Percentiles rank a stretch among this genome's conserved stretches.
Evolutionary conservation across 805 yeast species (phyloP).

Genomic region (Candida qinlingensis): DNA sequence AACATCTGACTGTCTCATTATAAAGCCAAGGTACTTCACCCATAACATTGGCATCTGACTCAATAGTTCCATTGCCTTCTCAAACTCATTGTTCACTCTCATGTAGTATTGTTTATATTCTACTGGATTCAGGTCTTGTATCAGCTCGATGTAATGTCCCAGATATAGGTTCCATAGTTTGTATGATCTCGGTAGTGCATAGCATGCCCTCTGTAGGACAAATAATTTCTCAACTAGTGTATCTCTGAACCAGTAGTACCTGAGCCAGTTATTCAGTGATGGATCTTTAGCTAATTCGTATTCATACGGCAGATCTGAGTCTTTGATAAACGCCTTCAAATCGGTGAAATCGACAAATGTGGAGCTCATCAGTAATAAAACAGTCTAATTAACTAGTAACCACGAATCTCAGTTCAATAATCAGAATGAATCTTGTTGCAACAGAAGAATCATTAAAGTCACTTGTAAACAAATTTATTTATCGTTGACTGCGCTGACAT

Average conservation of each 20-base stretch:
- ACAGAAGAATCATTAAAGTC: neutral
- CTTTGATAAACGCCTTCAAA: constrained; percentile 5
- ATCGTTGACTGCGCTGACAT: neutral
- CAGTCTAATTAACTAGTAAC: neutral
- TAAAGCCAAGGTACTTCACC: constrained; percentile 43
- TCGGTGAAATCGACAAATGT: neutral
- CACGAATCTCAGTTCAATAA: neutral
- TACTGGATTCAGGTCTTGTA: constrained; percentile 26
- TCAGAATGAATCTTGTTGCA: neutral
- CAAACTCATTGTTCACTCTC: constrained; percentile 40
- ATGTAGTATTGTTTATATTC: constrained; percentile 28
- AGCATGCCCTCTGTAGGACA: constrained; percentile 48
- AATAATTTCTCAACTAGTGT: constrained; percentile 31
- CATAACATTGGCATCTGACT: constrained; percentile 45
- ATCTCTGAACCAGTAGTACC: constrained; percentile 31
- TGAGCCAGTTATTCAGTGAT: constrained; percentile 33
- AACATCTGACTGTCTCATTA: constrained; percentile 31
- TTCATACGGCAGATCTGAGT: constrained; percentile 39
- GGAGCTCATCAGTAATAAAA: neutral
- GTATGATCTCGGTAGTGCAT: constrained; percentile 37
- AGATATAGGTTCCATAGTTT: constrained; percentile 52
- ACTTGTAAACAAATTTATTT: neutral
- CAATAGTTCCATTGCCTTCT: constrained; percentile 38
- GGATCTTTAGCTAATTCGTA: constrained; percentile 37
- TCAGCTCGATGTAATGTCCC: constrained; percentile 32